Conservation (phyloP, 2,329 filamentous ascomycete species). For the Penicillium sp. region DNA sequence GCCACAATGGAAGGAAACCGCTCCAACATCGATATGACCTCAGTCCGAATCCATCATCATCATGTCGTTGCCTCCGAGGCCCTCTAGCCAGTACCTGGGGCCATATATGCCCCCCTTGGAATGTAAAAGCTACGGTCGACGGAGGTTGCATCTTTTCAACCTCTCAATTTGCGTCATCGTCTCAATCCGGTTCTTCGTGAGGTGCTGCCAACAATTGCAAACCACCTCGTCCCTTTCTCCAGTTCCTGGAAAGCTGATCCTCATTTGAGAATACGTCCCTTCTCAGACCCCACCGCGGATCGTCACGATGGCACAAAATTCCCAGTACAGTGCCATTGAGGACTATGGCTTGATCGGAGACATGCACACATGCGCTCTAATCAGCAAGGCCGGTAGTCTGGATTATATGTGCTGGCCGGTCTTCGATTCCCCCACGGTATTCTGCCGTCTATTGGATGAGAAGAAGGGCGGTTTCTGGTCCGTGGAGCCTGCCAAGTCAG, state of each 20-base stretch:
- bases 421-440: conserved; percentile 75
- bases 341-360: conserved; percentile 81
- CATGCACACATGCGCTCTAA: conserved; percentile 75
- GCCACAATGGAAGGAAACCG: background rate
- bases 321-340: conserved; percentile 56
- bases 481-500: conserved; percentile 56
- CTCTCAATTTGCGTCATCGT: background rate
- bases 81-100: conserved; percentile 7
- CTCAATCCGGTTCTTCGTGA: background rate
- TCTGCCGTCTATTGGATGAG: conserved; percentile 73
- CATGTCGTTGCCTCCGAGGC: conserved; percentile 22
- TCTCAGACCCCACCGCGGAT: background rate
- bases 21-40: conserved; percentile 25
- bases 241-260: background rate
- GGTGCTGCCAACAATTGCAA: background rate
- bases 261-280: background rate
- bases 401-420: conserved; percentile 83
- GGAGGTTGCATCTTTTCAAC: background rate
- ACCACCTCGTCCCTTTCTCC: background rate
- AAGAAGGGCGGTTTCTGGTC: conserved; percentile 73
- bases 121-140: background rate
- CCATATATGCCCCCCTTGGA: conserved; percentile 12
- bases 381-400: conserved; percentile 71
- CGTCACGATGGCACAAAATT: conserved; percentile 14
- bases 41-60: conserved; percentile 25